Conservation (phyloP, 2,329 filamentous ascomycete genomes). For the Talaromyces sp. region DNA sequence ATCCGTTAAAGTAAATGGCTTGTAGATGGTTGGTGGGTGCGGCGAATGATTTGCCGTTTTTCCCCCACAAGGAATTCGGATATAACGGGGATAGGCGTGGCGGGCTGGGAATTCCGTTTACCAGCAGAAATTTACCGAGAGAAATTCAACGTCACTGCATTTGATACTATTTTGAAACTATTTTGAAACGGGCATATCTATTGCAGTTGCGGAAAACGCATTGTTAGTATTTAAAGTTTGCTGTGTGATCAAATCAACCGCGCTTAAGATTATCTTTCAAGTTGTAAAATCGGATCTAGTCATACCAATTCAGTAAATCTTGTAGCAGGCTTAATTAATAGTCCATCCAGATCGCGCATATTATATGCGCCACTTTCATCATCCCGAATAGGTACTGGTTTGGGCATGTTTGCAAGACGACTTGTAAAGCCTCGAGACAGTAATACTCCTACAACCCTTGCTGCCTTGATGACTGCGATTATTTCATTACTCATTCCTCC, state of each 20-base stretch:
- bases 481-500: slow-evolving; percentile 21
- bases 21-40: not conserved
- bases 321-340: slow-evolving; percentile 29
- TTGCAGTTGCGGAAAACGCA: too few relatives aligned
- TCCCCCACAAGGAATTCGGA: not conserved
- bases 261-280: too few relatives aligned
- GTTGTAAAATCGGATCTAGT: not conserved
- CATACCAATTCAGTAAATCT: slow-evolving; percentile 12
- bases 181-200: not conserved
- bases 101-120: not conserved
- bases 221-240: too few relatives aligned
- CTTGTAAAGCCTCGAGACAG: slow-evolving; percentile 33
- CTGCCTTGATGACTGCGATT: slow-evolving; percentile 23
- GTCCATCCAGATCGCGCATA: slow-evolving; percentile 32
- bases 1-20: not conserved
- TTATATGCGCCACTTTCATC: slow-evolving; percentile 35
- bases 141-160: not conserved
- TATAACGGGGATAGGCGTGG: not conserved
- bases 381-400: slow-evolving; percentile 31
- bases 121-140: too few relatives aligned
- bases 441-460: slow-evolving; percentile 30
- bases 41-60: not conserved
- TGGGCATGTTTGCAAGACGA: slow-evolving; percentile 30
- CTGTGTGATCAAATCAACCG: too few relatives aligned
- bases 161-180: not conserved